Conservation (phyloP, 345 rosid species). For the Citrus cavaleriei region DNA sequence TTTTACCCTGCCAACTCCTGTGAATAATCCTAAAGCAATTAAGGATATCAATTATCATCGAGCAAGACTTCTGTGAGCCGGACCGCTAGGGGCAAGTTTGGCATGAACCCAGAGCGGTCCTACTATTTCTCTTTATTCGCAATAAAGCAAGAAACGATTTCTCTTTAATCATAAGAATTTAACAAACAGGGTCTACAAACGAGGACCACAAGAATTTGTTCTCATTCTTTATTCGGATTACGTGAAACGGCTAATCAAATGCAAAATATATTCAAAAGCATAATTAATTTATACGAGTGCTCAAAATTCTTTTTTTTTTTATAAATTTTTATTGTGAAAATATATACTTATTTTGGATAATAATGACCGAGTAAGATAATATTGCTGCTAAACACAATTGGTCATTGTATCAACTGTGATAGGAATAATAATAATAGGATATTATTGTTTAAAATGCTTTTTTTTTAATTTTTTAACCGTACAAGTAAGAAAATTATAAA, state of each 20-base stretch:
- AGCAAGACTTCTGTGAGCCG: neutral
- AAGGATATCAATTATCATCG: neutral
- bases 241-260: constrained; percentile 21
- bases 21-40: neutral
- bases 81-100: neutral
- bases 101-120: neutral
- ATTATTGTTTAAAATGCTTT: too few relatives aligned
- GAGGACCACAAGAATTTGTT: neutral
- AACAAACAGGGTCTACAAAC: neutral
- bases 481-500: too few relatives aligned
- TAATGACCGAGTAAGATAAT: too few relatives aligned
- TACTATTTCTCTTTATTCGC: neutral
- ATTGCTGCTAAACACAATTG: too few relatives aligned
- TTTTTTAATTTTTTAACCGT: too few relatives aligned
- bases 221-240: neutral
- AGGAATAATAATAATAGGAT: too few relatives aligned
- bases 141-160: neutral
- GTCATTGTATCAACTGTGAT: too few relatives aligned
- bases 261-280: neutral
- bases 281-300: too few relatives aligned
- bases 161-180: neutral
- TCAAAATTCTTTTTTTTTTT: too few relatives aligned
- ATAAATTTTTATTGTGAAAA: too few relatives aligned
- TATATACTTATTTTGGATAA: too few relatives aligned
- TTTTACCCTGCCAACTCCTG: constrained; percentile 3